Evolutionary conservation across 2,329 filamentous ascomycete genomes (phyloP), one percentile per base, ranked within the genome.

Genomic region (Colletotrichum neosansevieriae): DNA sequence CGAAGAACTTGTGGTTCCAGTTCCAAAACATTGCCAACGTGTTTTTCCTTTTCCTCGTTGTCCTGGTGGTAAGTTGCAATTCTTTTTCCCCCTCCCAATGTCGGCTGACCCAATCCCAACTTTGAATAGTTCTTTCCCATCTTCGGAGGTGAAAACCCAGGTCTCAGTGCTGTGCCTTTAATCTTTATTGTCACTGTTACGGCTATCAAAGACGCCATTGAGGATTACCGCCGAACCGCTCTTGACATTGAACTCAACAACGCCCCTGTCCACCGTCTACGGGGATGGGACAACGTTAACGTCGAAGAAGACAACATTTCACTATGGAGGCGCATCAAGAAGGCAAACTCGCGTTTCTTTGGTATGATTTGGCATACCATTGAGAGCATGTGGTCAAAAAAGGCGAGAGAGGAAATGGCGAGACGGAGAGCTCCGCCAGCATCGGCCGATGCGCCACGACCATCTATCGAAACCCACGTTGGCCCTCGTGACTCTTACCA

Each of bases 11-110:
- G 76, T 99, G 91, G 89, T 93, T 97, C 72, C 97, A 99, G 80
- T 98, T 99, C 77, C 95, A 99, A 81, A 98, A 98, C 77, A 92
- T 99, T 75, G 96, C 96, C 76, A 99, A 99, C 79, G 91, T 98
- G 61, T 99, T 98, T 82, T 99, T 99, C 86, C 85, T 98, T 74
- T 98, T 98, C 82, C 88, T 95, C 75, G 94, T 98, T 77, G 97
- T 99, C 76, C 87, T 99, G 69, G 91, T 91, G 76, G 96, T 98
- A 91, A 86, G 94, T 78, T 56, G 50, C 21, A 57, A 38, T 32
- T 29, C 32, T 24, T 36, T 4, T 4, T 24, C 24, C 56, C 47
- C 9, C 32, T 38, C 15, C 17, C 44, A 7, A 32, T 42, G 4
- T 32, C 36, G 36, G n/a, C 21, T 69, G 42, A 63, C 60, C 44